Base-by-base conservation (phyloP, 495 filamentous ascomycete genomes). In the Oleoguttula mirabilis region DNA sequence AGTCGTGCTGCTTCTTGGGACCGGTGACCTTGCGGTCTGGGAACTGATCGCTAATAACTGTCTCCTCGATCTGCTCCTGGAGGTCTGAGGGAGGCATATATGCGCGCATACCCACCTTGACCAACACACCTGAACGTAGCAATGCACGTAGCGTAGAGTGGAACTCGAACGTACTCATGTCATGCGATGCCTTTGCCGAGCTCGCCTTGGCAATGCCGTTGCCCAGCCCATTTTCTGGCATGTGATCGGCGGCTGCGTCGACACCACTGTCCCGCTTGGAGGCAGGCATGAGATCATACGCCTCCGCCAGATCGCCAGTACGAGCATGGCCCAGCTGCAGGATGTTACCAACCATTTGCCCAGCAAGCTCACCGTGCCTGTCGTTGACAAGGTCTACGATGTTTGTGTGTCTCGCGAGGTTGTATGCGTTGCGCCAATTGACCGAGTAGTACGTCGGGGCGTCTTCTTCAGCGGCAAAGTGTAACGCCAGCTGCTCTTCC, bases 401-500 rank as follows among this genome's bases (percentile, higher is more conserved):
- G 59, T 86, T 88, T 5, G 84, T 87, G 15, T 74, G 72, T 21
- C 88, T 80, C 14, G 83, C 63, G 25, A 96, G 69, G 47, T 74
- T 74, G 57, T 96, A 95, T 36, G 84, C 78, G 20, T 79, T 68
- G 35, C 72, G 64, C 52, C 73, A 61, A 42, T 90, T 80, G 19
- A 83, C 79, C 52, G 92, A 81, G 63, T 95, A 96, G 55, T 76
- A 73, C 19, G 84, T 80, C 4, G 37, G 34, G 10, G 36, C 21
- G 21, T 41, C 39, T 24, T 68, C 55, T 25, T 68, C 71, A 41
- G 75, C 69, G 39, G 79, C 72, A 28, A 65, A 52, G 60, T 88
- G 79, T 55, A 78, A 80, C 10, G 93, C 71, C 14, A 99, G 72
- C 47, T 88, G 83, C 52, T 92, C 78, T 58, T 96, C 90, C 32